Base-by-base conservation (phyloP, 2,329 filamentous ascomycete species). In the Fusarium udum region DNA sequence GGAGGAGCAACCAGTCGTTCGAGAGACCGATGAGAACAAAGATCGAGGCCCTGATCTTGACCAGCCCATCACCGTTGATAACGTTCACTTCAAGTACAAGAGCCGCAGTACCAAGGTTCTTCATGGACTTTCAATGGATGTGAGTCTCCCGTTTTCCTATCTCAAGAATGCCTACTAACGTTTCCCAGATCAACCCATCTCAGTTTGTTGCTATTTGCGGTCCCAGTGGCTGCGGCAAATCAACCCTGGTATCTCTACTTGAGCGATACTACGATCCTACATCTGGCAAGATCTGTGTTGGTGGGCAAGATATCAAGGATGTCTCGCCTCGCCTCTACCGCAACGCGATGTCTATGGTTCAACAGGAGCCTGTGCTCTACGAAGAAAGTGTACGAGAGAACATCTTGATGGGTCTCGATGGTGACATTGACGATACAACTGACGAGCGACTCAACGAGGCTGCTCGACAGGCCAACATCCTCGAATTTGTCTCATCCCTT, bases 221-320 rank as follows among this genome's bases (percentile, higher is more conserved):
- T 4, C 83, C 87, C 4, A 89, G 86, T 1, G 88, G 88, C 13
- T 89, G 87, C 69, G 88, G 88, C 2, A 91, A 91, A 74, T 89
- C 87, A 4, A 91, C 89, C 6, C 86, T 88, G 45, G 84, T 92
- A 49, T 84, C 85, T 11, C 79, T 87, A 10, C 77, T 87, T 0
- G 82, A 87, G 69, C 81, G 85, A 20, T 86, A 85, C 69, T 84
- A 85, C 67, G 80, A 83, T 39, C 80, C 82, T 2, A 79, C 75
- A 4, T 70, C 74, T 2, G 83, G 83, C 18, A 55, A 59, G 20
- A 74, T 84, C 34, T 69, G 66, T 9, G 68, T 78, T 26, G 78
- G 82, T 12, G 73, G 68, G 16, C 42, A 70, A 9, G 79, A 83
- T 39, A 67, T 80, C 28, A 76, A 73, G 18, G 60, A 66, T 1